phyloP scores from a whole-genome alignment of 306 rosid species.

The Gastrolobium bilobum region DNA sequence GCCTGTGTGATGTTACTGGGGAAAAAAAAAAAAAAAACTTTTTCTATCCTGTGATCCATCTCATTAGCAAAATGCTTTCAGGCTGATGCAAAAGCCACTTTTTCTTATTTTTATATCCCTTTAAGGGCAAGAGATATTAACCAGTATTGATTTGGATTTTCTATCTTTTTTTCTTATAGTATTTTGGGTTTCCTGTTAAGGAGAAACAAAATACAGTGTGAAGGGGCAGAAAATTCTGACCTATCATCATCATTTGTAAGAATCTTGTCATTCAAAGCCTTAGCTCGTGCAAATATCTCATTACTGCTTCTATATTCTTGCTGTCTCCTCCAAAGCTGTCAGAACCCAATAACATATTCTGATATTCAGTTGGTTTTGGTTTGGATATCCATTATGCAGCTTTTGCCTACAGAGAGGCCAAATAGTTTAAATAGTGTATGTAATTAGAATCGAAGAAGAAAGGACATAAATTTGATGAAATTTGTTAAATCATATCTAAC shows the following conservation, averaged over 20 bases:
- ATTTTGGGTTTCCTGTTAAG: slow-evolving; percentile 24
- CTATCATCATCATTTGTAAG: slow-evolving; percentile 49
- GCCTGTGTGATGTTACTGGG: too few species aligned
- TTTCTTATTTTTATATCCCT: slow-evolving; percentile 21
- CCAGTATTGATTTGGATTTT: slow-evolving; percentile 5
- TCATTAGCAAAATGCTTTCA: slow-evolving; percentile 44
- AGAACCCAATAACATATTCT: slow-evolving; percentile 57
- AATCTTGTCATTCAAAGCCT: slow-evolving; percentile 54
- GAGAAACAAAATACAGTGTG: slow-evolving; percentile 41
- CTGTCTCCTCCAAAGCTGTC: slow-evolving; percentile 57
- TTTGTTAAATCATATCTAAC: not conserved
- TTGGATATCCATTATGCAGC: slow-evolving; percentile 52
- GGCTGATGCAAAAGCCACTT: slow-evolving; percentile 54
- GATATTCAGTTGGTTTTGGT: slow-evolving; percentile 51
- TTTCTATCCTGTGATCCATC: slow-evolving; percentile 38
- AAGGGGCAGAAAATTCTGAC: slow-evolving; percentile 45
- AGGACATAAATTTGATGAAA: not conserved
- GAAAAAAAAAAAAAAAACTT: not conserved
- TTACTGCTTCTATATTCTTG: slow-evolving; percentile 54
- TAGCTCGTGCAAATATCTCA: slow-evolving; percentile 49
- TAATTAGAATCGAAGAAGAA: slow-evolving; percentile 8
- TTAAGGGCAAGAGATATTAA: slow-evolving; percentile 28
- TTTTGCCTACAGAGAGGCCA: slow-evolving; percentile 26
- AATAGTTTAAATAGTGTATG: slow-evolving; percentile 5
- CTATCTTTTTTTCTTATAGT: not conserved